These are phyloP conservation scores for Purpureocillium takamizusanense DNA, from an alignment of 2,329 filamentous ascomycete genomes.

Conservation along the genomic window DNA sequence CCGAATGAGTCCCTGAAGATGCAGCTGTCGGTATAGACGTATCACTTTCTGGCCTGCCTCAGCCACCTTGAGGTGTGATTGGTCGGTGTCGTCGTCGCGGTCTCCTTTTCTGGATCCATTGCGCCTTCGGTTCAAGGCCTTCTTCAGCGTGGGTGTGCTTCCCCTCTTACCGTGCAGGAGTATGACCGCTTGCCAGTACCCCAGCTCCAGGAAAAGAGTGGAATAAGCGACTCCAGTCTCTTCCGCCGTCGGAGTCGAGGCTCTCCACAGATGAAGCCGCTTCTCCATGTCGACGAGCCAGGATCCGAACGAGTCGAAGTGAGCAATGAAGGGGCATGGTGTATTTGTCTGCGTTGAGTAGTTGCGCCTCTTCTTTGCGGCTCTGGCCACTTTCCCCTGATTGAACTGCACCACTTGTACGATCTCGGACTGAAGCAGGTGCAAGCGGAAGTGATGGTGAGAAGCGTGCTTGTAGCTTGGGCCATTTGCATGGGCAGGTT, in stretches of 20 bases:
- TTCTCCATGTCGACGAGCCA: conserved; percentile 85
- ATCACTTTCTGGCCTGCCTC: conserved; percentile 90
- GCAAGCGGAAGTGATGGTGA: conserved; percentile 82
- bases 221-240: conserved; percentile 84
- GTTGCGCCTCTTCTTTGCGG: conserved; percentile 52
- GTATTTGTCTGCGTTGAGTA: conserved; percentile 65
- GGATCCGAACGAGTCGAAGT: conserved; percentile 52
- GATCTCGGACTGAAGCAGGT: conserved; percentile 90
- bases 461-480: conserved; percentile 84
- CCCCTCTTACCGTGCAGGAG: conserved; percentile 89
- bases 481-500: conserved; percentile 16
- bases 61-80: conserved; percentile 71
- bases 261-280: conserved; percentile 78
- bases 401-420: conserved; percentile 87
- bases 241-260: conserved; percentile 63
- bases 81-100: no score
- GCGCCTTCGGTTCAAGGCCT: not conserved
- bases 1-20: conserved; percentile 80
- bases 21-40: conserved; percentile 80
- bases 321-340: conserved; percentile 73
- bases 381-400: conserved; percentile 64
- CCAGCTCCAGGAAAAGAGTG: conserved; percentile 80
- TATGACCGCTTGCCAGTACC: conserved; percentile 95
- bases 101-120: conserved; percentile 47
- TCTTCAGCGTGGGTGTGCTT: conserved; percentile 62